Percentiles rank a stretch among this genome's conserved stretches.
These are phyloP conservation scores for Fusarium burgessii DNA, from an alignment of 2,329 filamentous ascomycete species.

Conservation along the genomic window DNA sequence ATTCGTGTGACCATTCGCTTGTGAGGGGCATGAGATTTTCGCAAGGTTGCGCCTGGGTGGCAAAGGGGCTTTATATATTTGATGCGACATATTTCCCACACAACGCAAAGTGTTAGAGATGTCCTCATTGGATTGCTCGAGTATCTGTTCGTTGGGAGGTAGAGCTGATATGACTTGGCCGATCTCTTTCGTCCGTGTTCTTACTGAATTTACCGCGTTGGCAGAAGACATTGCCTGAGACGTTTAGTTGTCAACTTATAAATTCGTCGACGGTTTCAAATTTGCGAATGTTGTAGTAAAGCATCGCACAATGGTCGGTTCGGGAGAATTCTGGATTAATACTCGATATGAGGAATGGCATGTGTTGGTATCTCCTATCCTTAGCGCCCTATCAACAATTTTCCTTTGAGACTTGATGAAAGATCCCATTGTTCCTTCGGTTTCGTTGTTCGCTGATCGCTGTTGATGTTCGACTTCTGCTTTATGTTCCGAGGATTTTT, in stretches of 20 bases:
- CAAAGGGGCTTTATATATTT: constrained; percentile 7
- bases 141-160: not conserved
- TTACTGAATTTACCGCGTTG: not conserved
- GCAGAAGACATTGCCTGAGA: not conserved
- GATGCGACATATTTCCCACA: not conserved
- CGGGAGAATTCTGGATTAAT: constrained; percentile 5
- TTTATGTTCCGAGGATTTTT: constrained; percentile 3
- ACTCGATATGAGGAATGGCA: not conserved
- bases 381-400: not conserved
- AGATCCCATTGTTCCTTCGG: constrained; percentile 11
- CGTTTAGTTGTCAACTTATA: not conserved
- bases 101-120: not conserved
- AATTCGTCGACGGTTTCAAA: not conserved
- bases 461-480: not conserved
- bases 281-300: not conserved
- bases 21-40: not conserved
- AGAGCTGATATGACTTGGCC: not conserved
- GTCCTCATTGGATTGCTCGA: not conserved
- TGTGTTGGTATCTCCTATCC: constrained; percentile 9
- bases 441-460: not conserved
- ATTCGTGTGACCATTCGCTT: not conserved
- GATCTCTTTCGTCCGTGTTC: not conserved
- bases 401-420: constrained; percentile 4
- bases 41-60: not conserved
- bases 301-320: not conserved